Conservation (phyloP, 2,329 filamentous ascomycete genomes). For the Epichloe glyceriae region DNA sequence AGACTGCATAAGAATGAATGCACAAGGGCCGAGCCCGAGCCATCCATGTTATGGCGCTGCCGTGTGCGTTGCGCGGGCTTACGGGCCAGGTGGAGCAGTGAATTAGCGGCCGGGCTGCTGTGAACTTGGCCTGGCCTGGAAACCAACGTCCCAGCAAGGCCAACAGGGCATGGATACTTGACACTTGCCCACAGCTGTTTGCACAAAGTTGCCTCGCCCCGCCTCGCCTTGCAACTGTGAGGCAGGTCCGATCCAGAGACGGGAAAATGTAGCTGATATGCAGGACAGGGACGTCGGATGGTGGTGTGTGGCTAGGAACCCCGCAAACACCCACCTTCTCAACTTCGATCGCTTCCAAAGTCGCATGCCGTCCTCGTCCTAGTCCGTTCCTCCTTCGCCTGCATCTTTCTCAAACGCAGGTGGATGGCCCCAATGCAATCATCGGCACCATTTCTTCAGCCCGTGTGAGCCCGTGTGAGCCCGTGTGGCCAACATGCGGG, state of each 20-base stretch:
- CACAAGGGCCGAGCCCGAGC: not conserved
- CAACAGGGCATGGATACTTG: too few species aligned
- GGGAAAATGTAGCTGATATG: not conserved
- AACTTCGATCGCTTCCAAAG: too few species aligned
- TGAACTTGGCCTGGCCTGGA: not conserved
- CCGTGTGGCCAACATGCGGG: not conserved
- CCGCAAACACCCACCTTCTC: too few species aligned
- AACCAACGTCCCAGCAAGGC: too few species aligned
- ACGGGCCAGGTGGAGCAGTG: not conserved
- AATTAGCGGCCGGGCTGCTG: slow-evolving; percentile 1
- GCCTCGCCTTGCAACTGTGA: not conserved
- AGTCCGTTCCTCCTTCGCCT: too few species aligned
- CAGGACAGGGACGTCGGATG: not conserved
- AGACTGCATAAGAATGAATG: not conserved
- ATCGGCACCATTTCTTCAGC: not conserved
- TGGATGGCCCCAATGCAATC: too few species aligned
- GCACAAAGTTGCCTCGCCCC: not conserved
- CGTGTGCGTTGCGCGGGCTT: not conserved
- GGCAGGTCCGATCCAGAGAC: not conserved
- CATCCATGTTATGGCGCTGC: not conserved
- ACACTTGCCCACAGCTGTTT: too few species aligned
- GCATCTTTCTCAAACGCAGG: too few species aligned
- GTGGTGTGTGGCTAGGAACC: not conserved
- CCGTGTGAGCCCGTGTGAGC: too few species aligned
- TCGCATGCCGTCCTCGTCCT: too few species aligned